Conservation (phyloP, 1,139 yeast species). For the Scheffersomyces titani region DNA sequence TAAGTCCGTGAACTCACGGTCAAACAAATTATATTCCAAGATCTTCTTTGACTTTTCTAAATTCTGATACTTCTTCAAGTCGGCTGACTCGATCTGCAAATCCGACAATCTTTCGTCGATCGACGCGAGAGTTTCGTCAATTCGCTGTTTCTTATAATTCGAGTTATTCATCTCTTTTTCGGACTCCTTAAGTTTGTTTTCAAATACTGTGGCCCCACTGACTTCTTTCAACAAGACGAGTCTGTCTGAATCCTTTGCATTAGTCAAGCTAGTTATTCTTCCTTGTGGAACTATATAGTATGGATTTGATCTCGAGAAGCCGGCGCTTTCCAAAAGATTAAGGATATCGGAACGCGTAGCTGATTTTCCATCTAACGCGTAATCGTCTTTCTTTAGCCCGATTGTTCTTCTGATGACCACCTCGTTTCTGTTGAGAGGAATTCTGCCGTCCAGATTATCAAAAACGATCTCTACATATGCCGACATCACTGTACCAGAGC, state of each 20-base stretch:
- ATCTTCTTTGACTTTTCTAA: constrained; percentile 71
- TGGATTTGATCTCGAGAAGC: constrained; percentile 88
- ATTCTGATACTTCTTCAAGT: constrained; percentile 66
- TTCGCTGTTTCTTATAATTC: constrained; percentile 66
- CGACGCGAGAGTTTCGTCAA: constrained; percentile 70
- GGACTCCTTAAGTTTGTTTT: constrained; percentile 76
- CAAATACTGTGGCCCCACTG: constrained; percentile 94
- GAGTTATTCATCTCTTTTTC: constrained; percentile 77
- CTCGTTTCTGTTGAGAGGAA: constrained; percentile 70
- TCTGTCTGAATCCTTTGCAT: constrained; percentile 84
- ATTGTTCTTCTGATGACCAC: constrained; percentile 82
- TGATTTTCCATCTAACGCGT: constrained; percentile 74
- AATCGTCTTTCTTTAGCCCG: constrained; percentile 90
- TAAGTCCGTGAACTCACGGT: constrained; percentile 69
- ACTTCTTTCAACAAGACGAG: constrained; percentile 81
- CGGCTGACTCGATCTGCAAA: constrained; percentile 78
- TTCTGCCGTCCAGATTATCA: constrained; percentile 76
- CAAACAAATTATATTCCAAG: constrained; percentile 74
- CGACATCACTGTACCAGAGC: constrained; percentile 88
- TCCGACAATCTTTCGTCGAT: constrained; percentile 75
- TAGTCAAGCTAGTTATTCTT: constrained; percentile 78
- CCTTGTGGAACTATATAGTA: constrained; percentile 99
- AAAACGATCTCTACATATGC: constrained; percentile 91
- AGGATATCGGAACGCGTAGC: constrained; percentile 81
- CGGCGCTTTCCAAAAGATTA: constrained; percentile 87